Conservation (phyloP, 2,329 filamentous ascomycete species). For the Nemania abortiva region DNA sequence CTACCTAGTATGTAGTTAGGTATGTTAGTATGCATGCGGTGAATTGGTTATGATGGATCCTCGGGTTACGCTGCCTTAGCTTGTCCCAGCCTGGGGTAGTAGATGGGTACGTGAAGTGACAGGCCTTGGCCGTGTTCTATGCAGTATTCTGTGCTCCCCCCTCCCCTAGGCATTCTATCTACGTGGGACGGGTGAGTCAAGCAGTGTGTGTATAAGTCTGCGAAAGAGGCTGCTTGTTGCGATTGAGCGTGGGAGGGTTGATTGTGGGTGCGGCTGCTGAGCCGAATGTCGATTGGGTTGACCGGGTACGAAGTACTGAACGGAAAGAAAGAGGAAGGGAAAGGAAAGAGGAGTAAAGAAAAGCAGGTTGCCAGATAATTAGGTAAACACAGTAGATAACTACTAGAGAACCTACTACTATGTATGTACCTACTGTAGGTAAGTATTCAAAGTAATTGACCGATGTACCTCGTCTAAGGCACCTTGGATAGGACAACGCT, state of each 20-base stretch:
- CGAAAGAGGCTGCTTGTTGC: neutral
- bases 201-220: neutral
- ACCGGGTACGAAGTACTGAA: too few relatives aligned
- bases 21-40: neutral
- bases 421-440: too few relatives aligned
- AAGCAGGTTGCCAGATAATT: too few relatives aligned
- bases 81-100: neutral
- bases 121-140: conserved; percentile 28
- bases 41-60: neutral
- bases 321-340: too few relatives aligned
- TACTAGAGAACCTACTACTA: too few relatives aligned
- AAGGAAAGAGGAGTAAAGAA: too few relatives aligned
- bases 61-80: neutral
- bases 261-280: too few relatives aligned
- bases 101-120: neutral
- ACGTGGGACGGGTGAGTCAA: neutral
- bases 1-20: neutral
- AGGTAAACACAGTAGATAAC: too few relatives aligned
- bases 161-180: neutral
- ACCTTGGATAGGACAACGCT: too few relatives aligned
- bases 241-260: neutral
- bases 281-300: too few relatives aligned
- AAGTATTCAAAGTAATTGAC: too few relatives aligned
- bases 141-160: neutral
- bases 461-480: too few relatives aligned